Evolutionary conservation across 2,329 filamentous ascomycete genomes (phyloP).

Genomic region (Corynespora cassiicola): DNA sequence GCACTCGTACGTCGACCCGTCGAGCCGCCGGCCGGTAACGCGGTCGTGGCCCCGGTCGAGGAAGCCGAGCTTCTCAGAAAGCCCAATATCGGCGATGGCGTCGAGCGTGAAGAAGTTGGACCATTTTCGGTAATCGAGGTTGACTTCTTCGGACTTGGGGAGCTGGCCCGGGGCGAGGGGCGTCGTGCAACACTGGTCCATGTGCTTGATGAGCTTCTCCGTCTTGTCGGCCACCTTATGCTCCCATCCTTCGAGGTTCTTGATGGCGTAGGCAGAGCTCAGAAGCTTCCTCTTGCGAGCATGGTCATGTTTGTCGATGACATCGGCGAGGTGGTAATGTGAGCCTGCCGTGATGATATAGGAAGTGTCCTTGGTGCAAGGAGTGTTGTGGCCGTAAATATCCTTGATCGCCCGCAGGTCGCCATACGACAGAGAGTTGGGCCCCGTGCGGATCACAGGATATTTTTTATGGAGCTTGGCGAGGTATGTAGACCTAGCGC

Average conservation of each 20-base stretch:
- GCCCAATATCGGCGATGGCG: constrained; percentile 63
- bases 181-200: constrained; percentile 51
- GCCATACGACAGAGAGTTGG: constrained; percentile 40
- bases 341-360: constrained; percentile 55
- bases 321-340: constrained; percentile 61
- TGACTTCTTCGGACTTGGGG: constrained; percentile 49
- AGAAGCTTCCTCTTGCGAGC: constrained; percentile 59
- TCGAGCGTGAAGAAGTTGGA: constrained; percentile 64
- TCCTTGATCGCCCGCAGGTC: constrained; percentile 52
- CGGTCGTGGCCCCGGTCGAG: constrained; percentile 58
- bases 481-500: constrained; percentile 53
- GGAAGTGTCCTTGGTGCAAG: constrained; percentile 58
- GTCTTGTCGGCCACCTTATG: constrained; percentile 62
- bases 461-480: constrained; percentile 54
- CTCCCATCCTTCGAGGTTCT: constrained; percentile 63
- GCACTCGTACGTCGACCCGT: constrained; percentile 55
- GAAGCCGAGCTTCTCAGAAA: constrained; percentile 59
- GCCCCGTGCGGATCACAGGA: constrained; percentile 48
- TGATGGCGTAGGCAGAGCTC: constrained; percentile 59
- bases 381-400: constrained; percentile 60
- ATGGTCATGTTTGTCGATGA: constrained; percentile 60
- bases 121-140: constrained; percentile 59
- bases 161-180: constrained; percentile 33
- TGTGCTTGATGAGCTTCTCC: constrained; percentile 51
- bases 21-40: constrained; percentile 50